Conservation (phyloP, 345 rosid genomes). For the Salix dunnii region DNA sequence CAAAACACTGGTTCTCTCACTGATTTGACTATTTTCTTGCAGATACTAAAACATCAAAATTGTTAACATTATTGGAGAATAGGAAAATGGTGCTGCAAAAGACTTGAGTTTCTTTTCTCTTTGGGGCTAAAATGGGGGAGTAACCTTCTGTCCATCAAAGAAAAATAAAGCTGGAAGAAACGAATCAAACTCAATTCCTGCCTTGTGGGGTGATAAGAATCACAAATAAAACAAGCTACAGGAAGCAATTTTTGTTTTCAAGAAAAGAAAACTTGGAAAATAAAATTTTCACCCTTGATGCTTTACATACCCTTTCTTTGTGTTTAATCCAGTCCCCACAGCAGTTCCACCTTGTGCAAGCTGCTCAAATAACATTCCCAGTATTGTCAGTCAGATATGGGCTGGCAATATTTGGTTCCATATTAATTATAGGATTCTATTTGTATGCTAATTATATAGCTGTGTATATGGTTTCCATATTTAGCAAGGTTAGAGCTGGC, state of each 20-base stretch:
- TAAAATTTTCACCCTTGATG: conserved; percentile 6
- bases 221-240: background rate
- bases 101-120: background rate
- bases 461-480: no score
- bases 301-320: conserved; percentile 79
- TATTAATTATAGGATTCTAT: no score
- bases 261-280: background rate
- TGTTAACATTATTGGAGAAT: no score
- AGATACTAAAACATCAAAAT: background rate
- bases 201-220: background rate
- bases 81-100: background rate
- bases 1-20: background rate
- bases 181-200: background rate
- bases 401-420: no score
- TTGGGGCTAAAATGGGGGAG: background rate
- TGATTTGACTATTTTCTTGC: background rate
- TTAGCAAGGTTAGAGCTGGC: no score
- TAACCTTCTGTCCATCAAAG: background rate
- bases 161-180: background rate
- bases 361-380: conserved; percentile 44
- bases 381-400: background rate
- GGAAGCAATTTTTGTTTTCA: background rate
- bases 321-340: conserved; percentile 96
- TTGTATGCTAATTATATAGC: no score
- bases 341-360: conserved; percentile 99